Percentiles rank a stretch among this genome's conserved stretches.
Evolutionary conservation across 768 basidiomycete genomes (phyloP).

Genomic region (Suillus discolor): DNA sequence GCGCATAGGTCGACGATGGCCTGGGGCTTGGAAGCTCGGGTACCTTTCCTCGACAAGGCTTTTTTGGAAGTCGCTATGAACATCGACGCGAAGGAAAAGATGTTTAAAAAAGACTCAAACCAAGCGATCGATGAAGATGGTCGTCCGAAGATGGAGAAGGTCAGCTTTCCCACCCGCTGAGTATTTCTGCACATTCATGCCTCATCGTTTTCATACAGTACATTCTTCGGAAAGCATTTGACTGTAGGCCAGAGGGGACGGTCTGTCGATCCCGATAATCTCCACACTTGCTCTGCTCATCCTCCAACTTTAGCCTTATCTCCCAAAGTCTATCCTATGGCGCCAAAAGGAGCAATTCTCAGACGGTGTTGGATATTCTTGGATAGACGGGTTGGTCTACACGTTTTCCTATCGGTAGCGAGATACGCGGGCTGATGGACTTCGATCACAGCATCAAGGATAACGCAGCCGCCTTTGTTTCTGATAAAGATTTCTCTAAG

Average conservation of each 20-base stretch:
- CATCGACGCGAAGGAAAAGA: slow-evolving; percentile 84
- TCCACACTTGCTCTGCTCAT: not conserved
- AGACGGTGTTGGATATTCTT: slow-evolving; percentile 97
- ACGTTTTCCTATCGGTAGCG: not conserved
- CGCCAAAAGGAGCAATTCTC: slow-evolving; percentile 99
- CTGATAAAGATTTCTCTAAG: slow-evolving; percentile 80
- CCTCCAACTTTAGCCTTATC: slow-evolving; percentile 65
- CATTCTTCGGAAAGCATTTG: slow-evolving; percentile 95
- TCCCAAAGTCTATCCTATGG: slow-evolving; percentile 95
- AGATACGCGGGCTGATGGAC: slow-evolving; percentile 4
- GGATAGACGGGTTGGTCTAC: slow-evolving; percentile 87
- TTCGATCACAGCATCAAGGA: slow-evolving; percentile 74
- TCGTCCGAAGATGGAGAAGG: slow-evolving; percentile 94
- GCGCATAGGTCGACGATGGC: slow-evolving; percentile 90
- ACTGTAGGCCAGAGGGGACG: slow-evolving; percentile 79
- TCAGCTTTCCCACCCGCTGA: slow-evolving; percentile 28
- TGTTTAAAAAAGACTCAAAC: slow-evolving; percentile 78
- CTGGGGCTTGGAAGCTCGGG: slow-evolving; percentile 98
- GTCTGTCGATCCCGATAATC: slow-evolving; percentile 31
- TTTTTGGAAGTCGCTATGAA: slow-evolving; percentile 96
- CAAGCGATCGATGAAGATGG: slow-evolving; percentile 86
- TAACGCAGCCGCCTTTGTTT: slow-evolving; percentile 71
- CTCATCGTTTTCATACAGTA: slow-evolving; percentile 55
- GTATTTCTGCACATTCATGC: not conserved
- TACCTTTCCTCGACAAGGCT: slow-evolving; percentile 96